Conservation (phyloP, 768 basidiomycete genomes). For the Tylopilus vinaceipallidus region DNA sequence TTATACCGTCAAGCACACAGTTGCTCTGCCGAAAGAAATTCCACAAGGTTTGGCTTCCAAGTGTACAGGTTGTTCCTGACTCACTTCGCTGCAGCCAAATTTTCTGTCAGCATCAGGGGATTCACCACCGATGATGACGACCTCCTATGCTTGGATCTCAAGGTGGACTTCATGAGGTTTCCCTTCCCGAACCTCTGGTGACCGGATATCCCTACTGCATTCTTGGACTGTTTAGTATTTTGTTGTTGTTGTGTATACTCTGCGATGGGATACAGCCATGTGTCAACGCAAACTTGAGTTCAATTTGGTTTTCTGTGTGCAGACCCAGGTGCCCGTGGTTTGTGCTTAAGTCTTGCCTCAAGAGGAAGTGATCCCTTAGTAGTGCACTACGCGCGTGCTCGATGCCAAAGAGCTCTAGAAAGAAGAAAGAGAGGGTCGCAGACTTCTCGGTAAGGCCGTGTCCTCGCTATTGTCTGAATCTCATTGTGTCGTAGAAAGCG, state of each 20-base stretch:
- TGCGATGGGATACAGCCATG: background rate
- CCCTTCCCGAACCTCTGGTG: conserved; percentile 30
- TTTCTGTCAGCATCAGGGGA: conserved; percentile 64
- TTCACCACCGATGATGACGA: conserved; percentile 72
- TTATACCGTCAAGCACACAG: conserved; percentile 78
- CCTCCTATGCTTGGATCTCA: conserved; percentile 77
- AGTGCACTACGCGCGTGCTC: background rate
- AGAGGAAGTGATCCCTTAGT: conserved; percentile 10
- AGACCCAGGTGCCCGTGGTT: too few relatives aligned
- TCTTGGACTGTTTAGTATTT: background rate
- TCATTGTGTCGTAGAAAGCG: conserved; percentile 64
- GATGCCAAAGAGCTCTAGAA: conserved; percentile 88
- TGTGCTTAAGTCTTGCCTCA: background rate
- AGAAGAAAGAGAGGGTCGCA: conserved; percentile 81
- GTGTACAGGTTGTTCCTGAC: background rate
- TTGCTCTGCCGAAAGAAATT: conserved; percentile 87
- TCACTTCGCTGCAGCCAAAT: conserved; percentile 64
- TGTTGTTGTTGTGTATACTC: conserved; percentile 6
- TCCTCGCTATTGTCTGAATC: conserved; percentile 1
- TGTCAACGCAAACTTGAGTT: too few relatives aligned
- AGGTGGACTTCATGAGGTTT: conserved; percentile 67
- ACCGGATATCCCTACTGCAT: conserved; percentile 10
- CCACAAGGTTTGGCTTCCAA: conserved; percentile 56
- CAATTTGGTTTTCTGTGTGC: too few relatives aligned
- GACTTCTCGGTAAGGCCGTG: conserved; percentile 70